These are phyloP conservation scores for Austroboletus niveus DNA, from an alignment of 1,284 basidiomycete genomes.

Conservation along the genomic window DNA sequence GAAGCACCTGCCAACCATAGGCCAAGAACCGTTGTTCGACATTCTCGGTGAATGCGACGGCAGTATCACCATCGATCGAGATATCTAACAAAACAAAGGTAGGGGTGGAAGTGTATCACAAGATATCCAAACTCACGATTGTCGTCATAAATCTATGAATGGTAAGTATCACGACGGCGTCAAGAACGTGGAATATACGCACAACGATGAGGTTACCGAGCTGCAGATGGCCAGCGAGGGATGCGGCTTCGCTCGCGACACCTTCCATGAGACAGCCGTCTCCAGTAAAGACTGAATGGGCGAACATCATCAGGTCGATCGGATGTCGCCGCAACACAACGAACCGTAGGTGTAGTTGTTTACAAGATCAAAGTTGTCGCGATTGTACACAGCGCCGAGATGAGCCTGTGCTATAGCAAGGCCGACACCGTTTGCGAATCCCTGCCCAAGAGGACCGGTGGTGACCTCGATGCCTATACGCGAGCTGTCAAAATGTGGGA, in stretches of 20 bases:
- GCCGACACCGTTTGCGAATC: conserved; percentile 91
- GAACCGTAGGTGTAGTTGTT: conserved; percentile 89
- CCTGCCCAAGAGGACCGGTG: conserved; percentile 94
- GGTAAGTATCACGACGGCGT: conserved; percentile 11
- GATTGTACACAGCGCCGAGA: conserved; percentile 87
- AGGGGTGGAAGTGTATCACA: conserved; percentile 2
- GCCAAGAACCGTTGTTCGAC: conserved; percentile 85
- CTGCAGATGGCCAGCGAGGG: conserved; percentile 90
- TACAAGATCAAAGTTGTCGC: conserved; percentile 79
- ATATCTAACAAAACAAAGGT: conserved; percentile 59
- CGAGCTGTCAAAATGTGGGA: conserved; percentile 4
- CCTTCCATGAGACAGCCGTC: conserved; percentile 98
- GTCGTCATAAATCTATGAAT: conserved; percentile 78
- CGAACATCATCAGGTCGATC: conserved; percentile 11
- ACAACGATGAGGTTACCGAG: conserved; percentile 91
- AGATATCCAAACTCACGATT: conserved; percentile 57
- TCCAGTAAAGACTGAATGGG: conserved; percentile 72
- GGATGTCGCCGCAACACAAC: conserved; percentile 5
- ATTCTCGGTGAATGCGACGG: conserved; percentile 92
- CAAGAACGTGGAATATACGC: conserved; percentile 33
- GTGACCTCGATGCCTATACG: conserved; percentile 83
- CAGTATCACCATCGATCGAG: conserved; percentile 94
- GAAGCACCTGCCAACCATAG: conserved; percentile 93
- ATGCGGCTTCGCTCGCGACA: conserved; percentile 87
- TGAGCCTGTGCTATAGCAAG: conserved; percentile 93